A percentile compares a stretch with the other conserved stretches of the same genome.
phyloP scores from a whole-genome alignment of 2,329 filamentous ascomycete genomes.

The Esteya vermicola region DNA sequence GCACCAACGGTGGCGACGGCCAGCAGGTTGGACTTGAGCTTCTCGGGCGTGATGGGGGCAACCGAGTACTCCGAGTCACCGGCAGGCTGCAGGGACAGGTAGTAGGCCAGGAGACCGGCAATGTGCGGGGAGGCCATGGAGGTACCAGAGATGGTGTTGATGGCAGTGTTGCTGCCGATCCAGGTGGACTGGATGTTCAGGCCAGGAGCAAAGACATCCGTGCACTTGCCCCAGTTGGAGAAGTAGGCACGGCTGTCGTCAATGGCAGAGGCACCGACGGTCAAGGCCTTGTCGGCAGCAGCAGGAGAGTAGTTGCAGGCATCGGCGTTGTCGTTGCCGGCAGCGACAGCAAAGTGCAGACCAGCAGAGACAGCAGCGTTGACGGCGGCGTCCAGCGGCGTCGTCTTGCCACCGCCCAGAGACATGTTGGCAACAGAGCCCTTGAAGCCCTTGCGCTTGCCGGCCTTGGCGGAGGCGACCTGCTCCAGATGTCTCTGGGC shows the following conservation, averaged over 20 bases:
- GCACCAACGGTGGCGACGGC: slow-evolving; percentile 64
- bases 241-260: slow-evolving; percentile 97
- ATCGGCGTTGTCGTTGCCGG: slow-evolving; percentile 97
- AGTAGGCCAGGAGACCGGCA: slow-evolving; percentile 91
- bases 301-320: slow-evolving; percentile 99
- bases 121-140: slow-evolving; percentile 99
- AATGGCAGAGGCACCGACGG: slow-evolving; percentile 87
- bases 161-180: slow-evolving; percentile 90
- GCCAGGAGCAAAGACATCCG: slow-evolving; percentile 96
- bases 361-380: slow-evolving; percentile 86
- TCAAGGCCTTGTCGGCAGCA: slow-evolving; percentile 80
- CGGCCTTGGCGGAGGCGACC: slow-evolving; percentile 64
- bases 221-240: slow-evolving; percentile 99
- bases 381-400: slow-evolving; percentile 78
- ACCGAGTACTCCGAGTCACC: slow-evolving; percentile 85
- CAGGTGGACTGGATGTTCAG: slow-evolving; percentile 96
- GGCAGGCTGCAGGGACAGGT: slow-evolving; percentile 87
- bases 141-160: slow-evolving; percentile 98
- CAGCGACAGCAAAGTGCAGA: slow-evolving; percentile 94
- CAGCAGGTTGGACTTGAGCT: slow-evolving; percentile 85
- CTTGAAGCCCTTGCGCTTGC: slow-evolving; percentile 95
- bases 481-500: slow-evolving; percentile 66
- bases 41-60: slow-evolving; percentile 76
- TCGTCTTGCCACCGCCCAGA: slow-evolving; percentile 92
- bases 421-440: slow-evolving; percentile 99